phyloP scores from a whole-genome alignment of 2,329 filamentous ascomycete species.

The Trichoderma gracile region DNA sequence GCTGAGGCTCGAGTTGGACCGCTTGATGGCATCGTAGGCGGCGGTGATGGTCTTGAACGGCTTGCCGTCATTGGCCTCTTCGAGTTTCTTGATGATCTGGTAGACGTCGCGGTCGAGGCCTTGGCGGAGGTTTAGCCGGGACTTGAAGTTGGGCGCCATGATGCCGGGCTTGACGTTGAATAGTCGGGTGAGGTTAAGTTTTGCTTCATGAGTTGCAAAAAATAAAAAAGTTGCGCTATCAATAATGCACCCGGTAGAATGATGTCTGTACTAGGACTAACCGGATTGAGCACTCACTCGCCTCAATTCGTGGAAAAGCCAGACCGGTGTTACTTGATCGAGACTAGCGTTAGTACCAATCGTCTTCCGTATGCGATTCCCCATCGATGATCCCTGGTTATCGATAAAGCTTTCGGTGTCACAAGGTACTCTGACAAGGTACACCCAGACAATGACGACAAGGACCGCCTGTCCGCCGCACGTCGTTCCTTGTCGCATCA shows the following conservation, averaged over 20 bases:
- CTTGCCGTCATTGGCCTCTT: slow-evolving; percentile 62
- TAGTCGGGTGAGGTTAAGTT: neutral
- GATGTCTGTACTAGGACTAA: neutral
- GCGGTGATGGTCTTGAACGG: slow-evolving; percentile 52
- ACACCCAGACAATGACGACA: slow-evolving; percentile 21
- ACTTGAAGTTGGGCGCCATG: slow-evolving; percentile 26
- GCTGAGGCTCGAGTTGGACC: slow-evolving; percentile 83
- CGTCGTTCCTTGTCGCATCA: neutral
- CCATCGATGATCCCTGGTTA: neutral
- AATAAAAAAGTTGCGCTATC: neutral
- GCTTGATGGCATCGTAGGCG: slow-evolving; percentile 78
- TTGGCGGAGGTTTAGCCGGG: slow-evolving; percentile 31
- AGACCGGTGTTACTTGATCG: too few relatives aligned
- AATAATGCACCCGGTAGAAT: neutral
- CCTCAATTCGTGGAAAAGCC: neutral
- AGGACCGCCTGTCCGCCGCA: slow-evolving; percentile 7
- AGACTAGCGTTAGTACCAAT: too few relatives aligned
- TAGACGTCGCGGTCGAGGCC: slow-evolving; percentile 71
- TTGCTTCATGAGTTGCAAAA: slow-evolving; percentile 1
- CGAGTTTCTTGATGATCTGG: slow-evolving; percentile 74
- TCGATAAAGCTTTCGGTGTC: slow-evolving; percentile 25
- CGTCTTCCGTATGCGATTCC: neutral
- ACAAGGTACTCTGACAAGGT: slow-evolving; percentile 17
- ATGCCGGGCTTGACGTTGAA: neutral
- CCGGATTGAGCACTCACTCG: too few relatives aligned